Evolutionary conservation across 768 basidiomycete species (phyloP), one percentile per base, ranked within the genome.

Genomic region (Kondoa malvinella): DNA sequence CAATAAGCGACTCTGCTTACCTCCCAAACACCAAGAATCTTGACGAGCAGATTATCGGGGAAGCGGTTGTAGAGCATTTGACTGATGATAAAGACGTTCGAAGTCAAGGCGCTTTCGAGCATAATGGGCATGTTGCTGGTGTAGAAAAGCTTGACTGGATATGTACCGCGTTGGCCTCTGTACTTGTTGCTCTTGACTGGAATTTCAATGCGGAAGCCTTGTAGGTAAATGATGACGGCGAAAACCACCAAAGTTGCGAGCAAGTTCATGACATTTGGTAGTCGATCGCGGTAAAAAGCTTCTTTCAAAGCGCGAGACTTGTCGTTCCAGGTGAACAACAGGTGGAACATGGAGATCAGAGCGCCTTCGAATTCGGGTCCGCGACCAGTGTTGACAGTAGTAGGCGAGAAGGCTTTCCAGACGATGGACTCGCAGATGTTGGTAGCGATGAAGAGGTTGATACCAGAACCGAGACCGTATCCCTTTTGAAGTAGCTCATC

Each of bases 71-170:
- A 86, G 69, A 97, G 83, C 92, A 97, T 97, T 79, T 97, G 95
- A 32, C 85, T 88, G 74, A 97, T 82, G 78, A 97, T 88, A 80
- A 92, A 97, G 32, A 99, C 85, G 77, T 99, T 94, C 68, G 85
- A 87, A 0, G 90, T 90, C 67, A 97, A 80, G 16, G 92, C 92
- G 16, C 84, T 86, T 80, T 97, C 89, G 69, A 97, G 84, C 94
- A 99, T 99, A 81, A 99, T 97, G 67, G 94, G 94, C 94, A 96
- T 99, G 81, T 97, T 99, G 57, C 85, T 87, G 17, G 95, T 97
- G 80, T 97, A 99, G 81, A 99, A 97, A 40, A 97, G 84, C 80
- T 97, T 97, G 81, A 99, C 83, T 64, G 95, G 95, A 81, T 96
- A 97, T 16, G 84, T 83, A 56, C 89, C 92, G 32, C 92, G 83